These are phyloP conservation scores for Wolfiporia cocos DNA, from an alignment of 1,284 basidiomycete species.

Conservation along the genomic window DNA sequence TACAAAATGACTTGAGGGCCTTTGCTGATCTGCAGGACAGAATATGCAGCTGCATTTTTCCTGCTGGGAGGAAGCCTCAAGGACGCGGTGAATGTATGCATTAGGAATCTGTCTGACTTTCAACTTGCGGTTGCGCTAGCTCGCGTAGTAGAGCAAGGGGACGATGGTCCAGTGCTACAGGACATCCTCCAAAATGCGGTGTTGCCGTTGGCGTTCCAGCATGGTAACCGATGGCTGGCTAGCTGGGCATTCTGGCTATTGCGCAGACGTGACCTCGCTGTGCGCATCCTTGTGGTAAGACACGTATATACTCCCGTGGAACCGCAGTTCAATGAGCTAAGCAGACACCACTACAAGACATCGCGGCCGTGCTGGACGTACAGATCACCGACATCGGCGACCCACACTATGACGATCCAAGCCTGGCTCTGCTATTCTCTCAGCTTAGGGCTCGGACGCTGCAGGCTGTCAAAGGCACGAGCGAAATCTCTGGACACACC, in stretches of 20 bases:
- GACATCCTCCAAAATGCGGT: slow-evolving; percentile 71
- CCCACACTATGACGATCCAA: slow-evolving; percentile 88
- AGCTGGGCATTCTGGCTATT: slow-evolving; percentile 96
- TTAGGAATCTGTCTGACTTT: slow-evolving; percentile 85
- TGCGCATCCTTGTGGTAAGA: slow-evolving; percentile 75
- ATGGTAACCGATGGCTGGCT: slow-evolving; percentile 93
- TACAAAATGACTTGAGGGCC: neutral
- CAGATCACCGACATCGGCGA: slow-evolving; percentile 66
- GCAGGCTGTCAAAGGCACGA: slow-evolving; percentile 87
- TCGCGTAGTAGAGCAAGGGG: slow-evolving; percentile 76
- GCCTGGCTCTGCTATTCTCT: slow-evolving; percentile 85
- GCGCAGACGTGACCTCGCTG: slow-evolving; percentile 78
- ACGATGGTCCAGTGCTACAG: slow-evolving; percentile 74
- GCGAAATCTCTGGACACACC: slow-evolving; percentile 78
- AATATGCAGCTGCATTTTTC: slow-evolving; percentile 97
- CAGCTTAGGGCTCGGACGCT: slow-evolving; percentile 85
- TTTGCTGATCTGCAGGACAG: slow-evolving; percentile 34
- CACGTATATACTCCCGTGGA: slow-evolving; percentile 1
- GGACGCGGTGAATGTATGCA: slow-evolving; percentile 90
- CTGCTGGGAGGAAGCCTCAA: slow-evolving; percentile 84
- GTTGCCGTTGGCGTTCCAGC: slow-evolving; percentile 77
- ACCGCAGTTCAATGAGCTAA: neutral
- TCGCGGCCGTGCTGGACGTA: slow-evolving; percentile 52
- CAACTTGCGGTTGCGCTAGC: slow-evolving; percentile 87
- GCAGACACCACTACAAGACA: slow-evolving; percentile 74